Evolutionary conservation across 257 asterid genomes (phyloP).

Genomic region (Solanum raphanifolium): DNA sequence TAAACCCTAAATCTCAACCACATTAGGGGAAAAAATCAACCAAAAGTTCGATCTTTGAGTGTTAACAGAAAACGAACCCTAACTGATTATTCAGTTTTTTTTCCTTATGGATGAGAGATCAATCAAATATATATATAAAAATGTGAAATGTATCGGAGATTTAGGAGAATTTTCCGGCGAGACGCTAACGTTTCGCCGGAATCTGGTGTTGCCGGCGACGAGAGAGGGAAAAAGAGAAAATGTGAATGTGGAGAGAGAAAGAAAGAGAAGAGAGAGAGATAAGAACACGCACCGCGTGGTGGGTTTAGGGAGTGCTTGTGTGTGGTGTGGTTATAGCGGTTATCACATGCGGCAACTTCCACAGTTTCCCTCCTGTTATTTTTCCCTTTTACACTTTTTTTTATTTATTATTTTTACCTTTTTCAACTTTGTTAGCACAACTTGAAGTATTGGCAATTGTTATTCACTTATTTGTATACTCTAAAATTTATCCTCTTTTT

Average conservation of each 20-base stretch:
- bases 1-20: background rate
- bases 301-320: background rate
- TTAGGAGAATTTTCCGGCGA: background rate
- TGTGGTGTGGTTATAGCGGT: constrained; percentile 3
- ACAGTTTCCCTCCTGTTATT: background rate
- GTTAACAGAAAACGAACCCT: constrained; percentile 1
- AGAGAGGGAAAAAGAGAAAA: constrained; percentile 1
- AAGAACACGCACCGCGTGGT: constrained; percentile 5
- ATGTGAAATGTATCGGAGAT: constrained; percentile 9
- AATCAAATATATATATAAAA: background rate
- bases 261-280: background rate
- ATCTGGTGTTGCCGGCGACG: constrained; percentile 12
- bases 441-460: background rate
- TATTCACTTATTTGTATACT: background rate
- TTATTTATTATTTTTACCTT: background rate
- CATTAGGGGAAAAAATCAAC: background rate
- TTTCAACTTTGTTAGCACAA: background rate
- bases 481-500: no score
- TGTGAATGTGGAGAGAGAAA: constrained; percentile 7
- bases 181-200: constrained; percentile 12
- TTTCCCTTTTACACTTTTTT: background rate
- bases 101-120: background rate
- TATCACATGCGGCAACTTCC: constrained; percentile 1
- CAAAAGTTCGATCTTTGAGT: constrained; percentile 2
- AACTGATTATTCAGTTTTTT: background rate